Conservation (phyloP, 371 early-diverging fungal genomes). For the Umbelopsis sp. region DNA sequence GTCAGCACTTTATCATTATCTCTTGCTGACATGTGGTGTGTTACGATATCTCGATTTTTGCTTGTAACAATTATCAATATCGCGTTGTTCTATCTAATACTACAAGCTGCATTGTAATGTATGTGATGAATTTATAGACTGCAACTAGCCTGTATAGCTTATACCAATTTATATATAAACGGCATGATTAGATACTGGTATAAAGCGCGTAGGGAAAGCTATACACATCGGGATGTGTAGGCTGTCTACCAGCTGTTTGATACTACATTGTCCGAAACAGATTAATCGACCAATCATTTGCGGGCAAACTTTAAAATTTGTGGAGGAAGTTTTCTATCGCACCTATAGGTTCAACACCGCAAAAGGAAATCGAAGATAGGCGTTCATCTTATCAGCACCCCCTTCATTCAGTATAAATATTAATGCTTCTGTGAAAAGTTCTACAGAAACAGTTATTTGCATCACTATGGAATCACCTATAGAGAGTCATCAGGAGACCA, state of each 20-base stretch:
- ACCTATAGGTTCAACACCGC: neutral
- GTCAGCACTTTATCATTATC: too few species aligned
- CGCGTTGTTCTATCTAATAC: too few species aligned
- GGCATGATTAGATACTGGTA: neutral
- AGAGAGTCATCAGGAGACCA: neutral
- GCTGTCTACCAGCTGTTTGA: neutral
- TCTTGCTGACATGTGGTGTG: too few species aligned
- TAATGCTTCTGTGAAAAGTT: neutral
- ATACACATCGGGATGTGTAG: neutral
- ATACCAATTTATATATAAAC: neutral
- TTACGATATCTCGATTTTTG: too few species aligned
- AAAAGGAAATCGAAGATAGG: conserved; percentile 2
- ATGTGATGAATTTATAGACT: too few species aligned
- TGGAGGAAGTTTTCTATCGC: conserved; percentile 6
- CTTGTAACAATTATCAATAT: too few species aligned
- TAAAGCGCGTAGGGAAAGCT: neutral
- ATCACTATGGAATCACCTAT: neutral
- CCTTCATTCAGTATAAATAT: neutral
- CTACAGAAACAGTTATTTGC: neutral
- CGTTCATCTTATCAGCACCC: conserved; percentile 3
- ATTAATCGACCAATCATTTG: neutral
- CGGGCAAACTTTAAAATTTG: neutral
- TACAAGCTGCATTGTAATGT: too few species aligned
- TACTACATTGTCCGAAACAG: neutral
- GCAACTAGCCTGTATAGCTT: too few species aligned